Evolutionary conservation across 345 rosid species (phyloP).

Genomic region (Bruguiera parviflora): DNA sequence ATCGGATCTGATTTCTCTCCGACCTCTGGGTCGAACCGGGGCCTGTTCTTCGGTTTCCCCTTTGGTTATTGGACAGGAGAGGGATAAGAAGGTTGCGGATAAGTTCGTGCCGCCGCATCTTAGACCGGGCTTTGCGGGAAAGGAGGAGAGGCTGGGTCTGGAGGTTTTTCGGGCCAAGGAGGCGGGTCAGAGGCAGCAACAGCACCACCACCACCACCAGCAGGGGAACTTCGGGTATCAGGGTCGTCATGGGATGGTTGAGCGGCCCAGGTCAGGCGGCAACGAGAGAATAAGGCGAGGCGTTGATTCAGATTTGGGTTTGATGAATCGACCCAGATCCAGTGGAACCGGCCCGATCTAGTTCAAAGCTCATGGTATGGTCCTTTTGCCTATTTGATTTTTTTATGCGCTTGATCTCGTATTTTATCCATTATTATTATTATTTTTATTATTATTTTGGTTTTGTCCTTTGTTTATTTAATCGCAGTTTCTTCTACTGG

Average conservation of each 20-base stretch:
- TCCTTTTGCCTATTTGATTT: not conserved
- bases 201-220: constrained; percentile 11
- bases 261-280: not conserved
- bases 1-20: constrained; percentile 17
- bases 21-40: constrained; percentile 24
- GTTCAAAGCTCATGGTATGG: constrained; percentile 65
- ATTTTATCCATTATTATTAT: not conserved
- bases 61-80: constrained; percentile 11
- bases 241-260: not conserved
- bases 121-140: constrained; percentile 76
- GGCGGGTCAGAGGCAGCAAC: constrained; percentile 23
- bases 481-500: not conserved
- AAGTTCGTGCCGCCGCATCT: constrained; percentile 93
- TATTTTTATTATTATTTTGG: not conserved
- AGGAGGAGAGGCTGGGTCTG: constrained; percentile 51
- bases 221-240: constrained; percentile 16
- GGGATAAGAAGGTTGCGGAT: constrained; percentile 14
- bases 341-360: constrained; percentile 54
- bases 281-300: constrained; percentile 46
- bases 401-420: not conserved
- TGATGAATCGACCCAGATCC: constrained; percentile 47
- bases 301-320: constrained; percentile 38
- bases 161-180: constrained; percentile 25
- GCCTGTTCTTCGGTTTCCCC: not conserved
- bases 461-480: not conserved